Evolutionary conservation across 257 asterid species (phyloP).

Genomic region (Solanum appendiculatum): DNA sequence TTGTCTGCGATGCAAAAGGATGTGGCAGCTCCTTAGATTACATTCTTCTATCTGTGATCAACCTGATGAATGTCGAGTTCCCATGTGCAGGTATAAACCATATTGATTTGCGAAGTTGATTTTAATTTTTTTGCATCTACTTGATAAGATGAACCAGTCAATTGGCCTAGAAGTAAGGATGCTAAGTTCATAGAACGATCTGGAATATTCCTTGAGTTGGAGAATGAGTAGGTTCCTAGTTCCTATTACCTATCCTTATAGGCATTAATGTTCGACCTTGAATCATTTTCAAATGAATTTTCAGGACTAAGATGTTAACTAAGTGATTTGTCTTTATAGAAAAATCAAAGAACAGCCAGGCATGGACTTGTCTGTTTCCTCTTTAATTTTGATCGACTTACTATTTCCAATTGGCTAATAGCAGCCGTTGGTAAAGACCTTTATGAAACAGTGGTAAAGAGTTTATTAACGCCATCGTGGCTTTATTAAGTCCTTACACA

Average conservation of each 20-base stretch:
- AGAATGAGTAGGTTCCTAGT: background rate
- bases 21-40: constrained; percentile 83
- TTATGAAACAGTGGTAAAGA: background rate
- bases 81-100: constrained; percentile 61
- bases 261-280: background rate
- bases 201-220: too few relatives aligned
- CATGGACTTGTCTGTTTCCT: background rate
- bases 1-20: constrained; percentile 63
- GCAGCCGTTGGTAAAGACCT: background rate
- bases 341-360: background rate
- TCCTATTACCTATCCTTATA: background rate
- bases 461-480: background rate
- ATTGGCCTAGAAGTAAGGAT: background rate
- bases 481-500: background rate
- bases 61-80: constrained; percentile 71
- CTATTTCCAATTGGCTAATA: background rate
- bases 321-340: background rate
- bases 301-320: background rate
- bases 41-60: constrained; percentile 80
- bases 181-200: too few relatives aligned
- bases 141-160: background rate
- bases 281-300: background rate
- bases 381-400: background rate
- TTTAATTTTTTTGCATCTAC: background rate
- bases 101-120: background rate